Percentiles rank a stretch among this genome's conserved stretches.
phyloP scores from a whole-genome alignment of 257 asterid species.

The Lavandula angustifolia region DNA sequence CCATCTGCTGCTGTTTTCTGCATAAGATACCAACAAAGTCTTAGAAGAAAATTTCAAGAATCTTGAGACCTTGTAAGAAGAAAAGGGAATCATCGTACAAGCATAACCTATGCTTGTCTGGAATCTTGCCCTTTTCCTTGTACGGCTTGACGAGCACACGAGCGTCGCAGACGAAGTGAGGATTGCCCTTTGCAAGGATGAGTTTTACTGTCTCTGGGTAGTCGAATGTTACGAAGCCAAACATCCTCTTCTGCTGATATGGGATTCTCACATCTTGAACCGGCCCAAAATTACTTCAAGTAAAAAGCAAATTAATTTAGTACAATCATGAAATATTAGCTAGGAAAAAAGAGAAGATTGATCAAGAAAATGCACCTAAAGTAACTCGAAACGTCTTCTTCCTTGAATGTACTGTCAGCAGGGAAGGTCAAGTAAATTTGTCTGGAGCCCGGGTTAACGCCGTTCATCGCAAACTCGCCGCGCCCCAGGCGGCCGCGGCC shows the following conservation, averaged over 20 bases:
- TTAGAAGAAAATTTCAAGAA: constrained; percentile 11
- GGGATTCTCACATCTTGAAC: constrained; percentile 79
- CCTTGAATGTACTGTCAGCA: constrained; percentile 68
- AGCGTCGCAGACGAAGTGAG: constrained; percentile 79
- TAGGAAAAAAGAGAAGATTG: not conserved
- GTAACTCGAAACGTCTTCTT: constrained; percentile 68
- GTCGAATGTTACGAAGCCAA: constrained; percentile 70
- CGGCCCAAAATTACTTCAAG: constrained; percentile 61
- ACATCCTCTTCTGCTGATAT: constrained; percentile 77
- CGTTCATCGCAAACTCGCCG: constrained; percentile 50
- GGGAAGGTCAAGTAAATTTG: constrained; percentile 78
- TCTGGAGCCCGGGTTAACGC: constrained; percentile 57
- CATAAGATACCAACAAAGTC: not conserved
- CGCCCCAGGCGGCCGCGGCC: constrained; percentile 44
- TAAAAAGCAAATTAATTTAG: not conserved
- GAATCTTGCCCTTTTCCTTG: constrained; percentile 74
- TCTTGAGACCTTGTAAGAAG: not conserved
- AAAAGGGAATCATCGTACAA: not conserved
- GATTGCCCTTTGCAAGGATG: constrained; percentile 76
- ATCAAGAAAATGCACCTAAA: constrained; percentile 45
- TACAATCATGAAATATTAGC: not conserved
- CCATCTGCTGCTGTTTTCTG: constrained; percentile 62
- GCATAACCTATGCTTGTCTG: constrained; percentile 55
- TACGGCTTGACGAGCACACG: constrained; percentile 71
- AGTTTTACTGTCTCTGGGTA: constrained; percentile 67